Base-by-base conservation (phyloP, 2,329 filamentous ascomycete genomes). In the Ciborinia camelliae region DNA sequence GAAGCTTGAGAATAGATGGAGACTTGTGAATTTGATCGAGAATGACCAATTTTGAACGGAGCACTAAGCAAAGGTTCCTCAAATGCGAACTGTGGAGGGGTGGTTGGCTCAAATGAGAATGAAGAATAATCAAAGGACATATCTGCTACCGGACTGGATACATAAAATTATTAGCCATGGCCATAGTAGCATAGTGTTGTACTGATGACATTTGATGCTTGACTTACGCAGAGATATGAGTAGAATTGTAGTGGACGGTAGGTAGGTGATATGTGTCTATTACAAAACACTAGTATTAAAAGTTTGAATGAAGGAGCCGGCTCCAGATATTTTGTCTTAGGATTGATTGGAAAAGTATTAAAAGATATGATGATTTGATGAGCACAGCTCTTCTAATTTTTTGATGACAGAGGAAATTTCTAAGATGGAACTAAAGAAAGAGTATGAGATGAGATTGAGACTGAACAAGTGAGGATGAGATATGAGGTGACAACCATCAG, bases 1-100 rank as follows among this genome's bases (percentile, higher is more conserved):
- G 89, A 91, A 75, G 89, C 83, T 72, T 84, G 82, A 61, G 88
- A 90, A 80, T 87, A 89, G 73, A 86, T 79, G 68, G 72, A 75
- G 48, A 68, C 71, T 54, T 72, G 68, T 47, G 73, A 75, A 65
- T 70, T 70, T 62, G 72, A 70, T 79, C 80, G 66, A 77, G 78
- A 71, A 63, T 75, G 71, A 30, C 67, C 66, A 45, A 74, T 76
- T 76, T 75, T 78, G 65, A 71, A 85, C 30, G 84, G 79, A 67
- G 85, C 80, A 69, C 85, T 82, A 68, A 86, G 78, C 65, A 87
- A 77, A 64, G 83, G 80, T 52, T 82, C 77, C 71, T 87, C 83
- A 77, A 86, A 86, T 66, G 79, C 78, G 74, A 81, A 84, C 72
- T 78, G 80, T 64, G 81, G 81, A 65, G 81, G 81, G 12, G 81